Percentiles rank a stretch among this genome's conserved stretches.
These are phyloP conservation scores for Dipodascopsis uninucleata DNA, from an alignment of 805 yeast species.

Conservation along the genomic window DNA sequence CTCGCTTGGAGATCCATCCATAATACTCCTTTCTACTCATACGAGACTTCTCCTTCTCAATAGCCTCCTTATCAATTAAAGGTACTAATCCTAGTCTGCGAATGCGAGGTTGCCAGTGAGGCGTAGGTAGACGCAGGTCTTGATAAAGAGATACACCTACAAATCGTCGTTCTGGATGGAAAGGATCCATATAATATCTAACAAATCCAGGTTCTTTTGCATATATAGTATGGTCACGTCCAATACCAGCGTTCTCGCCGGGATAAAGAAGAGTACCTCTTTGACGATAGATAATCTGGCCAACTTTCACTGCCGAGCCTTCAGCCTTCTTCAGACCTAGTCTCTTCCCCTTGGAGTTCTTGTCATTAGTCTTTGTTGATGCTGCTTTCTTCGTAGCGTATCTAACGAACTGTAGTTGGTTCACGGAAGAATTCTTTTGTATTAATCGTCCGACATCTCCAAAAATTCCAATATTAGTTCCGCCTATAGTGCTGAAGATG, in stretches of 20 bases:
- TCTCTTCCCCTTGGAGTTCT: slow-evolving; percentile 92
- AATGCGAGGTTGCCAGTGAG: slow-evolving; percentile 83
- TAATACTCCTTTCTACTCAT: slow-evolving; percentile 63
- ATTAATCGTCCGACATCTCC: too few species aligned
- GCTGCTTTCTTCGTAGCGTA: slow-evolving; percentile 91
- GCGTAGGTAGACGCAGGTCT: slow-evolving; percentile 69
- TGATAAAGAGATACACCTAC: slow-evolving; percentile 78
- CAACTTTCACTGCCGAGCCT: slow-evolving; percentile 66
- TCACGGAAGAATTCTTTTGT: too few species aligned
- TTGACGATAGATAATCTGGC: slow-evolving; percentile 87
- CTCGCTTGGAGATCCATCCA: slow-evolving; percentile 18
- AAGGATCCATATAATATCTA: slow-evolving; percentile 87
- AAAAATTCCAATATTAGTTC: too few species aligned
- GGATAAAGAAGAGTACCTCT: slow-evolving; percentile 94
- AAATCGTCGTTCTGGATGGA: slow-evolving; percentile 88
- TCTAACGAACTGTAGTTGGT: slow-evolving; percentile 50
- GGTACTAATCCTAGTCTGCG: slow-evolving; percentile 76
- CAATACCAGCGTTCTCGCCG: slow-evolving; percentile 77
- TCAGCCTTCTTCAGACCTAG: slow-evolving; percentile 87
- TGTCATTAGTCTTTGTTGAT: slow-evolving; percentile 90
- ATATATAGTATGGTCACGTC: slow-evolving; percentile 87
- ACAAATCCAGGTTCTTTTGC: slow-evolving; percentile 93
- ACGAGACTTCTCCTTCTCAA: slow-evolving; percentile 55
- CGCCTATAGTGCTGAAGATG: too few species aligned
- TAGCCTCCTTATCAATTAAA: slow-evolving; percentile 48